Evolutionary conservation across 495 filamentous ascomycete genomes (phyloP), one percentile per base, ranked within the genome.

Genomic region (Aspergillus taichungensis): DNA sequence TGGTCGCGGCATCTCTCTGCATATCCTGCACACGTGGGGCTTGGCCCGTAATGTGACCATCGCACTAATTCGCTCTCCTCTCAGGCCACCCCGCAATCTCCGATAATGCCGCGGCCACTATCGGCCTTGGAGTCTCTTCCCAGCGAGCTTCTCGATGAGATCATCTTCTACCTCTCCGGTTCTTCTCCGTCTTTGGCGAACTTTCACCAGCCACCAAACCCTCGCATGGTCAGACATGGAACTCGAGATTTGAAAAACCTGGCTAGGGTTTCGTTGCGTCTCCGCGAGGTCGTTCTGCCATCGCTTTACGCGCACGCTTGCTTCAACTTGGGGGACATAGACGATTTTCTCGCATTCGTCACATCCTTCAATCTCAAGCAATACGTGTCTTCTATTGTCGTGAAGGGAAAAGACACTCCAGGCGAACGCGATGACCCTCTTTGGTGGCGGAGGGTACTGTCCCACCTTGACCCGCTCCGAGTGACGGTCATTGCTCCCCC

Each of bases 131-230:
- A 59, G 36, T 29, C 10, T 4, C 58, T 72, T 8, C 68, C 68
- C 8, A 72, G 64, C 53, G 68, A 72, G 50, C 57, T 72, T 43
- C 51, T 69, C 37, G 61, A 69, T 42, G 54, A 62, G 13, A 65
- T 72, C 40, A 58, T 69, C 42, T 57, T 46, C 34, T 49, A 54
- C 37, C 49, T 70, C 31, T 43, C 43, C 11, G 47, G 47, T 0
- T 33, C 55, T 8, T 58, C 63, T 24, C 67, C 67, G 0, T 71
- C 68, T 0, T 41, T 27, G 6, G 24, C 37, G 31, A 47, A 46
- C 9, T 13, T 66, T 10, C 53, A 67, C 42, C 48, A 53, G 10
- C 42, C 52, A 7, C 68, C 68, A 9, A 40, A 41, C 13, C 34
- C 37, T 3, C 30, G 53, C 3, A 43, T 68, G 10, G 54, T 52